These are phyloP conservation scores for Phytophthora agathidicida DNA, from an alignment of 352 stramenopile species.

Conservation along the genomic window DNA sequence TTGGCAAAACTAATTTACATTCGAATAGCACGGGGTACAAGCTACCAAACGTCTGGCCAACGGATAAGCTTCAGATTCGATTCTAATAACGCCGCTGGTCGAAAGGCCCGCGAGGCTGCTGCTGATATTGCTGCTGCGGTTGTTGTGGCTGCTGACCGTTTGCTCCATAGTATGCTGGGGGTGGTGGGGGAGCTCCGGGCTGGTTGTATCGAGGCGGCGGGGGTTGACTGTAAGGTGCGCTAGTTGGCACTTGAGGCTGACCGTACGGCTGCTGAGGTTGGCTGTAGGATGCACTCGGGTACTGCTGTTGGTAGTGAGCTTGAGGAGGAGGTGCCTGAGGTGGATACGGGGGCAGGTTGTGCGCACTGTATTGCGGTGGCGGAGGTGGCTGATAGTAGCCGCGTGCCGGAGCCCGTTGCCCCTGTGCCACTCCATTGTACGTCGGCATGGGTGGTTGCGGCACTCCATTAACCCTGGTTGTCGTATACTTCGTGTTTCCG, in stretches of 20 bases:
- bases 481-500: conserved; percentile 46
- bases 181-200: conserved; percentile 15
- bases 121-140: conserved; percentile 30
- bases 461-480: conserved; percentile 24
- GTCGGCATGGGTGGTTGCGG: conserved; percentile 29
- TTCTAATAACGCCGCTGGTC: conserved; percentile 38
- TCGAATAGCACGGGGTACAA: conserved; percentile 21
- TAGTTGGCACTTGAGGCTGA: conserved; percentile 12
- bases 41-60: conserved; percentile 17
- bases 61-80: conserved; percentile 16
- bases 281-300: conserved; percentile 14
- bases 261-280: conserved; percentile 25
- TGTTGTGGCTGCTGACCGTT: conserved; percentile 25
- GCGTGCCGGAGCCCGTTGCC: conserved; percentile 14
- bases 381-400: conserved; percentile 38
- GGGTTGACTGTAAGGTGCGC: conserved; percentile 13
- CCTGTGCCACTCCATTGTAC: conserved; percentile 36
- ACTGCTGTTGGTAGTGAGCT: conserved; percentile 32
- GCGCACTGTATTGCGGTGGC: conserved; percentile 32
- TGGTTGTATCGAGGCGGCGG: conserved; percentile 22
- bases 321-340: conserved; percentile 25
- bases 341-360: conserved; percentile 35
- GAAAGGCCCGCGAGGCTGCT: conserved; percentile 44
- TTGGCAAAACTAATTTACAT: conserved; percentile 40
- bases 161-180: conserved; percentile 18